A percentile compares a stretch with the other conserved stretches of the same genome.
Conservation (phyloP, 106 monocot species). For the Dioscorea alata region DNA sequence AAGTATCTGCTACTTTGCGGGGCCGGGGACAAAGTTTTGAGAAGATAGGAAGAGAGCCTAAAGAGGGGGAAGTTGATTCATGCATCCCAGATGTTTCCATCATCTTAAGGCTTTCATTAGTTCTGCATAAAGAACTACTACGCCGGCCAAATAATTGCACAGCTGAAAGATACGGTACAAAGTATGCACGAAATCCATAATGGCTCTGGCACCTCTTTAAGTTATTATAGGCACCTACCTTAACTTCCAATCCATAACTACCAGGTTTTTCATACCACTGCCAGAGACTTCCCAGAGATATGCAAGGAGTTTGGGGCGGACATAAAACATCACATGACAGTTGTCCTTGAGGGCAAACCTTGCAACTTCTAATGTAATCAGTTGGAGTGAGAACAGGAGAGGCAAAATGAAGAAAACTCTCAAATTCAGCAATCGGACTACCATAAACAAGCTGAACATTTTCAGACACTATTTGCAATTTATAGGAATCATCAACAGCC, state of each 20-base stretch:
- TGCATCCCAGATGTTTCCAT: constrained; percentile 4
- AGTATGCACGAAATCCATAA: constrained; percentile 55
- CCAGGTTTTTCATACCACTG: constrained; percentile 91
- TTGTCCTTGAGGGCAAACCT: constrained; percentile 18
- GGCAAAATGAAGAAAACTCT: constrained; percentile 48
- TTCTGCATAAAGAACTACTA: neutral
- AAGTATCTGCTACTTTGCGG: constrained; percentile 10
- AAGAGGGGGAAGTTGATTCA: constrained; percentile 8
- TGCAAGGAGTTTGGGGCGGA: constrained; percentile 29
- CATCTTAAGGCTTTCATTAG: neutral
- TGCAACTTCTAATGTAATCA: constrained; percentile 11
- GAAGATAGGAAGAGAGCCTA: constrained; percentile 33
- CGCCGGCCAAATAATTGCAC: constrained; percentile 62
- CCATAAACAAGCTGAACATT: constrained; percentile 21
- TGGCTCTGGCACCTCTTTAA: constrained; percentile 15
- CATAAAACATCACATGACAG: constrained; percentile 12
- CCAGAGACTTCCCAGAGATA: constrained; percentile 62
- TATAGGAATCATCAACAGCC: constrained; percentile 36
- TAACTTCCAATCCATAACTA: constrained; percentile 75
- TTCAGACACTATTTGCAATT: constrained; percentile 24
- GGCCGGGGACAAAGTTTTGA: constrained; percentile 32
- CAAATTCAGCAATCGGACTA: constrained; percentile 57
- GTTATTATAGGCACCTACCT: constrained; percentile 29
- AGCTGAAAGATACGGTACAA: constrained; percentile 92
- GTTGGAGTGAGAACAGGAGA: constrained; percentile 52